Evolutionary conservation across 2,329 filamentous ascomycete species (phyloP).

Genomic region (Oidium heveae): DNA sequence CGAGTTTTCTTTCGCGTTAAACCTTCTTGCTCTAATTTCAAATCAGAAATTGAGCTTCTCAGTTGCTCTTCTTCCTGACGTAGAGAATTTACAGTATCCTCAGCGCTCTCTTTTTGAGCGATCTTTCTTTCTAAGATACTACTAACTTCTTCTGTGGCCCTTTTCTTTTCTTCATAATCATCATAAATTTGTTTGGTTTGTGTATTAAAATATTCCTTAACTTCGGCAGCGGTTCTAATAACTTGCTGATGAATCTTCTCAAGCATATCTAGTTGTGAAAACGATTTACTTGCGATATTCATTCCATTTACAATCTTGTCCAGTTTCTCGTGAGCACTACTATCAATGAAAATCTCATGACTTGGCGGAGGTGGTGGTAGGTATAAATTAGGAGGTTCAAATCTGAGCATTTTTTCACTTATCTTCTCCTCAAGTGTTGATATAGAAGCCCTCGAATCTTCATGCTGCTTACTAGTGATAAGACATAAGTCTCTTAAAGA

Average conservation of each 20-base stretch:
- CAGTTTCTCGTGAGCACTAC: conserved; percentile 29
- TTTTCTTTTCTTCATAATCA: conserved; percentile 55
- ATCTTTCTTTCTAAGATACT: conserved; percentile 56
- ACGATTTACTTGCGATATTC: conserved; percentile 39
- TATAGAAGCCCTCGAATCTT: conserved; percentile 50
- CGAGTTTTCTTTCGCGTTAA: conserved; percentile 55
- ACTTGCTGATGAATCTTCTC: conserved; percentile 80
- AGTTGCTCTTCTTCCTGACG: conserved; percentile 36
- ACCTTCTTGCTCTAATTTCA: conserved; percentile 40
- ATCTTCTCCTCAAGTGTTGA: conserved; percentile 31
- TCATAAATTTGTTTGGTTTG: conserved; percentile 54
- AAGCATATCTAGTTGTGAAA: conserved; percentile 54
- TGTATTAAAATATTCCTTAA: conserved; percentile 54
- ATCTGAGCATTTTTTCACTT: conserved; percentile 20
- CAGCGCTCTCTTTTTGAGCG: conserved; percentile 36
- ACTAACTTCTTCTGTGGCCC: conserved; percentile 54
- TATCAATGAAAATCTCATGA: conserved; percentile 37
- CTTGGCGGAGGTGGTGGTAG: neutral
- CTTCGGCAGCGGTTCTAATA: conserved; percentile 56
- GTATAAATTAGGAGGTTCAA: conserved; percentile 13
- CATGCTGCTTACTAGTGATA: conserved; percentile 66
- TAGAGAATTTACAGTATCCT: conserved; percentile 23
- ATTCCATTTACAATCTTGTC: conserved; percentile 36
- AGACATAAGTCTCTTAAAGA: conserved; percentile 65
- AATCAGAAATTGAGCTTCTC: conserved; percentile 24